Evolutionary conservation across 176 grass and related monocot genomes (phyloP).

Genomic region (Oryza punctata): DNA sequence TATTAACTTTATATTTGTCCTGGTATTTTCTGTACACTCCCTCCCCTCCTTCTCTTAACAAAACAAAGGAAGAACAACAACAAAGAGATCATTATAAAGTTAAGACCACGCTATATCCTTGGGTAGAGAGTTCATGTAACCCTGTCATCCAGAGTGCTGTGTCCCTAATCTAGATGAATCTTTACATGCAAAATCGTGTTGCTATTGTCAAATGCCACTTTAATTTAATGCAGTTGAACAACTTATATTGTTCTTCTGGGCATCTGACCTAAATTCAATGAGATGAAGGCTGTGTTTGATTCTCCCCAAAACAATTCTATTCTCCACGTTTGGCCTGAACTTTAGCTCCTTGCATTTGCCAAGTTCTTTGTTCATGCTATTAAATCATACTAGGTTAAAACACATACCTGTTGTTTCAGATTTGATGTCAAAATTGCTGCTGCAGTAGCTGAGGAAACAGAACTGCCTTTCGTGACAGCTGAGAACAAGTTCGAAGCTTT

Average conservation of each 20-base stretch:
- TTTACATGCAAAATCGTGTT: conserved; percentile 8
- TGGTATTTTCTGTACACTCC: not conserved
- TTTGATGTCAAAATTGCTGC: conserved; percentile 97
- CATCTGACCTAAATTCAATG: not conserved
- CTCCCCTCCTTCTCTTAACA: not conserved
- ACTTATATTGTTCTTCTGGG: not conserved
- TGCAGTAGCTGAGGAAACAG: conserved; percentile 87
- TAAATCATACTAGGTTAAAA: conserved; percentile 32
- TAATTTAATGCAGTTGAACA: not conserved
- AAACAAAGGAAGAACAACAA: not conserved
- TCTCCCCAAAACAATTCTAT: not conserved
- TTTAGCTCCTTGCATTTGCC: conserved; percentile 10
- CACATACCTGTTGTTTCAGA: conserved; percentile 49
- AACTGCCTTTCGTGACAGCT: conserved; percentile 86
- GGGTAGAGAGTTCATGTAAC: not conserved
- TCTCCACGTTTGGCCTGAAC: not conserved
- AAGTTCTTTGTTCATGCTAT: conserved; percentile 24
- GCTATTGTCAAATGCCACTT: conserved; percentile 15
- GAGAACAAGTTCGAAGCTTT: conserved; percentile 99
- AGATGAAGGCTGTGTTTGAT: conserved; percentile 17
- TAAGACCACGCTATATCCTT: not conserved
- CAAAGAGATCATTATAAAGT: not conserved
- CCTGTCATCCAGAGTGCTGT: conserved; percentile 1
- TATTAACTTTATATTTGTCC: not conserved
- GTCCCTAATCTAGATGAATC: conserved; percentile 6